A percentile compares a stretch with the other conserved stretches of the same genome.
Evolutionary conservation across 257 asterid genomes (phyloP).

Genomic region (Solanum pimpinellifolium): DNA sequence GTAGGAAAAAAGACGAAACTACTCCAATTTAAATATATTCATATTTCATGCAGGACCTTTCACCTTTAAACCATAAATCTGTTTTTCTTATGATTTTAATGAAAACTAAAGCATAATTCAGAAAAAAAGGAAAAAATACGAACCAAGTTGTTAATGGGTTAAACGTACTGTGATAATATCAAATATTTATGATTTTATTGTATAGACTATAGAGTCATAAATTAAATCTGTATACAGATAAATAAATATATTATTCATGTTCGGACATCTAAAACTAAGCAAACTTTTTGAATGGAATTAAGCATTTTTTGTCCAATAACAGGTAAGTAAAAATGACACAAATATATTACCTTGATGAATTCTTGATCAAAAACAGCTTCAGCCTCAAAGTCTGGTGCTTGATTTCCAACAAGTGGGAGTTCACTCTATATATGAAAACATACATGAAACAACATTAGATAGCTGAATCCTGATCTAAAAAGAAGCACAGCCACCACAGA

Average conservation of each 20-base stretch:
- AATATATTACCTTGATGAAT: conserved; percentile 42
- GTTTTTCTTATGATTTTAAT: neutral
- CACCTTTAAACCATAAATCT: neutral
- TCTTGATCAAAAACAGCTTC: conserved; percentile 98
- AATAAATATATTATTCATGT: neutral
- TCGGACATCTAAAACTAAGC: neutral
- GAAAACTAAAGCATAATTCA: neutral
- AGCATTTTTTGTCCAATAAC: neutral
- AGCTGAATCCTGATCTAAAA: neutral
- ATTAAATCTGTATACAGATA: neutral
- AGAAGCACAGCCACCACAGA: neutral
- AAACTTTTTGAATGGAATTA: neutral
- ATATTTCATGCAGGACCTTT: neutral
- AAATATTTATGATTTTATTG: neutral
- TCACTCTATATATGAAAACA: conserved; percentile 38
- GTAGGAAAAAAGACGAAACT: neutral
- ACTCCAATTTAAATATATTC: neutral
- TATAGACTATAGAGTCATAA: neutral
- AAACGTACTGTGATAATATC: neutral
- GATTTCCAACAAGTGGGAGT: conserved; percentile 78
- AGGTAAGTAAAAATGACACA: neutral
- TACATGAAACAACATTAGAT: neutral
- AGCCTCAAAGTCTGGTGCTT: conserved; percentile 94
- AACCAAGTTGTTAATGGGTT: neutral
- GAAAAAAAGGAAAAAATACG: neutral